Evolutionary conservation across 768 basidiomycete species (phyloP).

Genomic region (Leccinum barrowsii): DNA sequence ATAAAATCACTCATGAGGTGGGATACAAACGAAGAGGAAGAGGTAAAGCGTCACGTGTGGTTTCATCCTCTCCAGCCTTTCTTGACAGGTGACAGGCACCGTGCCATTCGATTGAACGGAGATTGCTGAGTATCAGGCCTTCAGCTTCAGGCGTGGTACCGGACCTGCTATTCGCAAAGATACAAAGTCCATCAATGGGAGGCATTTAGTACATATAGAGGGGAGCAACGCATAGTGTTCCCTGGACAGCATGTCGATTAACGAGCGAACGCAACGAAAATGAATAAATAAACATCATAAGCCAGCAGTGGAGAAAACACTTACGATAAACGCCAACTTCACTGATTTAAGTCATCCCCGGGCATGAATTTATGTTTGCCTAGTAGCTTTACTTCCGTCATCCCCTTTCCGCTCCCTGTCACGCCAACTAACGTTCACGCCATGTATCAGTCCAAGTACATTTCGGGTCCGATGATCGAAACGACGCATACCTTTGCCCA

Average conservation of each 20-base stretch:
- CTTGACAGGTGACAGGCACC: constrained; percentile 14
- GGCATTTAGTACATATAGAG: constrained; percentile 24
- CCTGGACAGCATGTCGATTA: constrained; percentile 13
- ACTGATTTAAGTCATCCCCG: constrained; percentile 41
- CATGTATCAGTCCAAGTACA: constrained; percentile 13
- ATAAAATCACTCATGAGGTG: constrained; percentile 21
- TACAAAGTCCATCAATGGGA: constrained; percentile 22
- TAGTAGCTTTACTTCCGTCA: constrained; percentile 69
- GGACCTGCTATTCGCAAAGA: constrained; percentile 26
- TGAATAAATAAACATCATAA: neutral
- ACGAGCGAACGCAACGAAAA: neutral
- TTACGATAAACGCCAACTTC: constrained; percentile 13
- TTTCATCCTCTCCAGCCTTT: constrained; percentile 13
- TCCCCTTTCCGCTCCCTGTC: constrained; percentile 84
- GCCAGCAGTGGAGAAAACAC: neutral
- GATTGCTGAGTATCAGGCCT: constrained; percentile 9
- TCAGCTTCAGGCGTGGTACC: constrained; percentile 9
- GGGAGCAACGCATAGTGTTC: constrained; percentile 14
- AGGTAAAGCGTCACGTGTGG: constrained; percentile 25
- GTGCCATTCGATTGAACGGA: constrained; percentile 4
- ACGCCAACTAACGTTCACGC: constrained; percentile 64
- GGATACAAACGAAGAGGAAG: constrained; percentile 12
- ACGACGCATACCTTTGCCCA: constrained; percentile 68
- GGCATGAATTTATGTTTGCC: constrained; percentile 74
- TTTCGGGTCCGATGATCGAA: constrained; percentile 7